Conservation (phyloP, 1,284 basidiomycete genomes). For the Cryptococcus deneoformans region DNA sequence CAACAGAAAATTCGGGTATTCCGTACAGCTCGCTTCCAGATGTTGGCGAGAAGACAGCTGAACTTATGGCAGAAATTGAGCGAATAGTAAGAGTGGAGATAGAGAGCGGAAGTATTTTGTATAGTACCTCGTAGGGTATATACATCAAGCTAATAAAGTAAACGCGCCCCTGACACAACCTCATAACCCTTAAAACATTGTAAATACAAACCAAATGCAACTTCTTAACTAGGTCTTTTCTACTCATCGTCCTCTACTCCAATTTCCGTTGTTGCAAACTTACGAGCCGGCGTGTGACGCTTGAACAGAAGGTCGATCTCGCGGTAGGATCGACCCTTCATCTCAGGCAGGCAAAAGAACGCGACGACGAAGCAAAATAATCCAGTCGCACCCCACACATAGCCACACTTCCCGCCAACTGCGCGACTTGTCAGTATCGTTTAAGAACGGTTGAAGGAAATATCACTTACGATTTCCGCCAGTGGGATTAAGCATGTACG, state of each 20-base stretch:
- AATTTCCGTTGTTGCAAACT: slow-evolving; percentile 40
- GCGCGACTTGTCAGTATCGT: neutral
- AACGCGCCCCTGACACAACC: too few relatives aligned
- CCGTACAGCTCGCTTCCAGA: too few relatives aligned
- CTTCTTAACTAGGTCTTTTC: neutral
- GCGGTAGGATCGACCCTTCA: slow-evolving; percentile 43
- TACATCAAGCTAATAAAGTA: too few relatives aligned
- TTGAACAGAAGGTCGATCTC: slow-evolving; percentile 46
- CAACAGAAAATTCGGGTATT: too few relatives aligned
- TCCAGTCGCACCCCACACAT: slow-evolving; percentile 46
- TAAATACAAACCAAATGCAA: too few relatives aligned
- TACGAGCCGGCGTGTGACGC: slow-evolving; percentile 34
- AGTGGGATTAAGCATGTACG: slow-evolving; percentile 36
- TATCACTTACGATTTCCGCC: slow-evolving; percentile 22
- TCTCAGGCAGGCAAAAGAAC: slow-evolving; percentile 42
- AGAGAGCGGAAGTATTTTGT: too few relatives aligned
- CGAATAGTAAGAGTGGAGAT: too few relatives aligned
- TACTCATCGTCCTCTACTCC: slow-evolving; percentile 24
- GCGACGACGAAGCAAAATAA: slow-evolving; percentile 15
- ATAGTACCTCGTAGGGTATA: too few relatives aligned
- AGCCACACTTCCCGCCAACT: slow-evolving; percentile 38
- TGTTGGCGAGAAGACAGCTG: too few relatives aligned
- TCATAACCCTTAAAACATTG: too few relatives aligned
- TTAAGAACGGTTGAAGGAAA: neutral
- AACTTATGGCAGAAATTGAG: too few relatives aligned